These are phyloP conservation scores for Phialophora expanda DNA, from an alignment of 2,329 filamentous ascomycete genomes.

Conservation along the genomic window DNA sequence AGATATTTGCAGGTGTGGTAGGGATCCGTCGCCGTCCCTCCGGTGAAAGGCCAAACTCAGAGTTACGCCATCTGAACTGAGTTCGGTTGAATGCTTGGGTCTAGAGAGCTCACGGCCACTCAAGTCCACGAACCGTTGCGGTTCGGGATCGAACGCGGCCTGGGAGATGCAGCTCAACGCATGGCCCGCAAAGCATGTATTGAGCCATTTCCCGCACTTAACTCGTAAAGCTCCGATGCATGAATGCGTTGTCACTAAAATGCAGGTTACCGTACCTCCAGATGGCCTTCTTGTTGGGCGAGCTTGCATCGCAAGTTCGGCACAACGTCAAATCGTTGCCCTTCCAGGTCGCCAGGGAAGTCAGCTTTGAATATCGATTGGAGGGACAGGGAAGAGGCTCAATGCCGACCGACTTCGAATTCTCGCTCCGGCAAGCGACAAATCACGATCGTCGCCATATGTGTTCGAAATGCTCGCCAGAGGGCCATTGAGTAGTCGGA, in stretches of 20 bases:
- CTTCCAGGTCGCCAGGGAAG: background rate
- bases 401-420: background rate
- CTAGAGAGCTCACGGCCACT: conserved; percentile 7
- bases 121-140: conserved; percentile 17
- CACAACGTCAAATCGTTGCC: conserved; percentile 9
- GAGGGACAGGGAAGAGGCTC: conserved; percentile 5
- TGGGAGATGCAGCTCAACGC: conserved; percentile 6
- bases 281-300: conserved; percentile 18
- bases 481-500: background rate
- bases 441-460: background rate
- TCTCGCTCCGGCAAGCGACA: conserved; percentile 1
- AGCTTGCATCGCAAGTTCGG: conserved; percentile 6
- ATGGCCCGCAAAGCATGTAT: conserved; percentile 9
- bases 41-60: conserved; percentile 6
- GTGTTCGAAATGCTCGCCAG: background rate
- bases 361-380: background rate
- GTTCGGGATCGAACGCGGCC: conserved; percentile 15
- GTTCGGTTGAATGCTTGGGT: conserved; percentile 3
- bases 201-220: conserved; percentile 23
- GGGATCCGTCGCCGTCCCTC: background rate
- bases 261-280: conserved; percentile 20
- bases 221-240: conserved; percentile 26
- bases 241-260: conserved; percentile 32
- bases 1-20: background rate
- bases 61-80: conserved; percentile 30